A percentile compares a stretch with the other conserved stretches of the same genome.
These are phyloP conservation scores for Mycena polygramma DNA, from an alignment of 768 basidiomycete species.

Conservation along the genomic window DNA sequence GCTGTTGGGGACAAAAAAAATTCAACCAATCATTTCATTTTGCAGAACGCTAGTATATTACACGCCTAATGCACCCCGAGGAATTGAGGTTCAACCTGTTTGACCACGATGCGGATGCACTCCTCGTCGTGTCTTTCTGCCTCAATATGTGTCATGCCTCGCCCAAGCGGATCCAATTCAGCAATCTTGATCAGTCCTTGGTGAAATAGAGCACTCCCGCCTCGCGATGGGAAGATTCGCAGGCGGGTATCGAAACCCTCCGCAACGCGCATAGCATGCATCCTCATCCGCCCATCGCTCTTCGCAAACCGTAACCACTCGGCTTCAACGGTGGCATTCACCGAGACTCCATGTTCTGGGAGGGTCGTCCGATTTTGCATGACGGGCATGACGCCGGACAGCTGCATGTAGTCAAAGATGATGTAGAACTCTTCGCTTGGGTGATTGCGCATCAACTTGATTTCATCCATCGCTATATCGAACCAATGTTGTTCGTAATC, in stretches of 20 bases:
- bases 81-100: too few species aligned
- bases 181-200: neutral
- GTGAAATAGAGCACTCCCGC: neutral
- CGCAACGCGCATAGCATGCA: constrained; percentile 5
- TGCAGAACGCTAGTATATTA: too few species aligned
- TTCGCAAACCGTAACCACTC: neutral
- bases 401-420: constrained; percentile 12
- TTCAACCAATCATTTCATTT: too few species aligned
- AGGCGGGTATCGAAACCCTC: neutral
- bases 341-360: neutral
- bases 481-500: neutral
- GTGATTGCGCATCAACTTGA: constrained; percentile 12
- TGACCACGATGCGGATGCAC: too few species aligned
- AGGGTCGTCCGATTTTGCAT: neutral
- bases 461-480: neutral
- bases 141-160: neutral
- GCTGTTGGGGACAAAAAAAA: too few species aligned
- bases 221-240: constrained; percentile 1
- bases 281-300: constrained; percentile 11
- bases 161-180: neutral
- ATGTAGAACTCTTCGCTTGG: constrained; percentile 1
- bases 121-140: too few species aligned
- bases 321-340: neutral
- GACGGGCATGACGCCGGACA: neutral
- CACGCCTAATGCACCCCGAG: too few species aligned